These are phyloP conservation scores for Saturnispora zaruensis DNA, from an alignment of 805 yeast genomes.

Conservation along the genomic window DNA sequence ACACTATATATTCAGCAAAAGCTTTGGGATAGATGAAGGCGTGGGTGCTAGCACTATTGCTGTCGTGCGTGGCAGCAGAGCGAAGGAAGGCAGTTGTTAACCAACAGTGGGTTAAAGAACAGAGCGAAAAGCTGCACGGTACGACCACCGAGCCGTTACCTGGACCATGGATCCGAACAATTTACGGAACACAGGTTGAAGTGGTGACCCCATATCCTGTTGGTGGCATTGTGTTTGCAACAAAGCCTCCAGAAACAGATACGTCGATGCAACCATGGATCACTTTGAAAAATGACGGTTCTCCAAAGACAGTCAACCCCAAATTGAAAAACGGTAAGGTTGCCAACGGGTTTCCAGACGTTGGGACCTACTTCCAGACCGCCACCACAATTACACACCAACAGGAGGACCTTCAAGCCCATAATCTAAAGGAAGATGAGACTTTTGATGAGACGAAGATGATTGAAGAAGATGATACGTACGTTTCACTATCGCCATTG, in stretches of 20 bases:
- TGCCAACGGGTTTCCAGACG: slow-evolving; percentile 59
- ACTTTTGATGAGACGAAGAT: slow-evolving; percentile 45
- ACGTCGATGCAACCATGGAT: slow-evolving; percentile 63
- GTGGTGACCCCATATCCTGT: slow-evolving; percentile 57
- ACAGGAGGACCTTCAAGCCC: slow-evolving; percentile 62
- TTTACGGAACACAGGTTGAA: slow-evolving; percentile 46
- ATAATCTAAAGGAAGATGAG: slow-evolving; percentile 59
- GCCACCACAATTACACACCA: slow-evolving; percentile 48
- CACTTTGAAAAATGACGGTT: slow-evolving; percentile 64
- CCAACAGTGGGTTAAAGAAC: slow-evolving; percentile 21
- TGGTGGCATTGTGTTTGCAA: slow-evolving; percentile 54
- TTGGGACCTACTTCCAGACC: slow-evolving; percentile 69
- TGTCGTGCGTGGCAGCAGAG: background rate
- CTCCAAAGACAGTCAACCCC: slow-evolving; percentile 73
- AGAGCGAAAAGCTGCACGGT: slow-evolving; percentile 15
- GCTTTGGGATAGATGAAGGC: background rate
- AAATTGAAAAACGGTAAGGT: slow-evolving; percentile 64
- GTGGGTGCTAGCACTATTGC: background rate
- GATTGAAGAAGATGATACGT: slow-evolving; percentile 64
- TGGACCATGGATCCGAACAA: slow-evolving; percentile 67
- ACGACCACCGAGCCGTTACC: slow-evolving; percentile 25
- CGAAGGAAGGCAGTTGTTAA: slow-evolving; percentile 21
- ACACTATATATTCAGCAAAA: background rate
- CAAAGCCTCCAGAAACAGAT: slow-evolving; percentile 62
- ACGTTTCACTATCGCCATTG: slow-evolving; percentile 64